Conservation (phyloP, 2,329 filamentous ascomycete species). For the Phyllosticta citribraziliensis region DNA sequence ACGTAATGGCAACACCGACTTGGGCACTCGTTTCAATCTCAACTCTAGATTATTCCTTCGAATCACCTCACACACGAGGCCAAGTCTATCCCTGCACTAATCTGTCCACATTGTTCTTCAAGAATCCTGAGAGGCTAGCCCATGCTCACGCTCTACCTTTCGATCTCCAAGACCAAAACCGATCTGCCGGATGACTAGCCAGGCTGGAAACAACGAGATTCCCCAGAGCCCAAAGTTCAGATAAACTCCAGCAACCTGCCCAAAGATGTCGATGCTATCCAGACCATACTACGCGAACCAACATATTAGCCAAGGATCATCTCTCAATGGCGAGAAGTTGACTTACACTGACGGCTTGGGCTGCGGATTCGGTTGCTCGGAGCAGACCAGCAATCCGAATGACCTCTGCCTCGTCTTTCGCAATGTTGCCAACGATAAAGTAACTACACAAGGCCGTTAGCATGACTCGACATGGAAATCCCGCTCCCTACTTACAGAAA, state of each 20-base stretch:
- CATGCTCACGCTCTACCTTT: slow-evolving; percentile 4
- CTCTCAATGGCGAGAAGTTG: no score
- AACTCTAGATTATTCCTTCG: not conserved
- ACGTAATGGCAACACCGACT: no score
- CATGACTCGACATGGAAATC: not conserved
- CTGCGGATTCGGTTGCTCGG: slow-evolving; percentile 61
- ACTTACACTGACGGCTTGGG: slow-evolving; percentile 53
- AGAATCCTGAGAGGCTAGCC: not conserved
- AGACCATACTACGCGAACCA: slow-evolving; percentile 46
- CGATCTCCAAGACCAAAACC: slow-evolving; percentile 3
- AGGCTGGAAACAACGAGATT: slow-evolving; percentile 53
- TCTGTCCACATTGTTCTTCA: not conserved
- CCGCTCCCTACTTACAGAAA: slow-evolving; percentile 41
- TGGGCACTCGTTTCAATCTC: not conserved
- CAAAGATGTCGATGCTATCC: slow-evolving; percentile 52
- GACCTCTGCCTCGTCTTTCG: slow-evolving; percentile 51
- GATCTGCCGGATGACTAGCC: slow-evolving; percentile 48
- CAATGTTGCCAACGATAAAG: slow-evolving; percentile 60
- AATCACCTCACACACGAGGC: no score
- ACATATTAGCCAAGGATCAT: not conserved
- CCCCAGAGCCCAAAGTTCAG: slow-evolving; percentile 63
- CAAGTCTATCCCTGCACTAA: no score
- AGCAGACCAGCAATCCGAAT: slow-evolving; percentile 59
- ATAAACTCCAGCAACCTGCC: slow-evolving; percentile 56
- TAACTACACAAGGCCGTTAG: slow-evolving; percentile 34